phyloP scores from a whole-genome alignment of 2,329 filamentous ascomycete species.

The Colletotrichum cordylinicola region DNA sequence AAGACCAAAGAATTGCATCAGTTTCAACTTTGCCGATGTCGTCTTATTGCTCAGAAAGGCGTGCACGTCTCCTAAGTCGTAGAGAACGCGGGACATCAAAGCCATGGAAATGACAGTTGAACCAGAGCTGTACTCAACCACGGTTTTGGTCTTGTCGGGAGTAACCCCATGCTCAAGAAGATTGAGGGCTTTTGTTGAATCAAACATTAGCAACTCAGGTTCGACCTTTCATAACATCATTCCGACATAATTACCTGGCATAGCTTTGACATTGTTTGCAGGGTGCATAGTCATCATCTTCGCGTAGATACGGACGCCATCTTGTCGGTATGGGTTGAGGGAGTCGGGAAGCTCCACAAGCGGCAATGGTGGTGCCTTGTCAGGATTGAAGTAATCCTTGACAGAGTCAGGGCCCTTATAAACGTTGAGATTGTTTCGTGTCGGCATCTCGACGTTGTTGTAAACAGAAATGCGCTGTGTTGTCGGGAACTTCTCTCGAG shows the following conservation, averaged over 20 bases:
- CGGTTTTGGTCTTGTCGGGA: slow-evolving; percentile 50
- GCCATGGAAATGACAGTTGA: slow-evolving; percentile 68
- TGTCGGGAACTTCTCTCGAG: slow-evolving; percentile 21
- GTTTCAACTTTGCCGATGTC: slow-evolving; percentile 52
- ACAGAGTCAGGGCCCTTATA: slow-evolving; percentile 64
- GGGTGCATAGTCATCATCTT: slow-evolving; percentile 72
- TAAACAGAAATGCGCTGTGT: not conserved
- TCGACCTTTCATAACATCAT: not conserved
- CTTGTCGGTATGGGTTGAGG: slow-evolving; percentile 61
- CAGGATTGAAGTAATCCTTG: slow-evolving; percentile 64
- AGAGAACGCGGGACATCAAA: slow-evolving; percentile 56
- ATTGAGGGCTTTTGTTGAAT: slow-evolving; percentile 45
- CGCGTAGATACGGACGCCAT: slow-evolving; percentile 68
- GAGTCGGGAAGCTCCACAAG: slow-evolving; percentile 65
- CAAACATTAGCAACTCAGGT: not conserved
- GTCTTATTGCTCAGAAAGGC: slow-evolving; percentile 69
- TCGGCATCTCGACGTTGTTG: not conserved
- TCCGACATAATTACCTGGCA: slow-evolving; percentile 44
- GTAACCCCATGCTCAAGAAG: slow-evolving; percentile 49
- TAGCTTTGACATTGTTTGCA: slow-evolving; percentile 68
- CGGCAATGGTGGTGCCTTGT: slow-evolving; percentile 61
- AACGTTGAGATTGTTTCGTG: slow-evolving; percentile 51
- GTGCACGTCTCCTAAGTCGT: slow-evolving; percentile 54
- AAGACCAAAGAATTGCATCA: slow-evolving; percentile 66
- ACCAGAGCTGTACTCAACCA: slow-evolving; percentile 67